phyloP scores from a whole-genome alignment of 2,329 filamentous ascomycete species.

The Diaporthe humulicola region DNA sequence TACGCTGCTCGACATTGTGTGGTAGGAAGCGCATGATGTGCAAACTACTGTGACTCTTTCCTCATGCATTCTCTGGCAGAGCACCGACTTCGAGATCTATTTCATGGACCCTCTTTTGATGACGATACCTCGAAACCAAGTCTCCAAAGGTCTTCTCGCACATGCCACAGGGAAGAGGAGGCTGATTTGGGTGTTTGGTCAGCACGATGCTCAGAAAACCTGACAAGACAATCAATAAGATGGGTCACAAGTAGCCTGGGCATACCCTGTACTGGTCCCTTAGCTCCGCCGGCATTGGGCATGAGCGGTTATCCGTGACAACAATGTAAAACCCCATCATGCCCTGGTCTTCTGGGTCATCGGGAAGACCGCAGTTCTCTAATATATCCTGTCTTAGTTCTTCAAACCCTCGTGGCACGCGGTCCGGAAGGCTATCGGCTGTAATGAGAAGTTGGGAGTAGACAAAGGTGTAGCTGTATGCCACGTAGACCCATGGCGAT shows the following conservation, averaged over 20 bases:
- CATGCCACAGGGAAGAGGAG: not conserved
- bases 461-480: not conserved
- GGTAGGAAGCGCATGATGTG: not conserved
- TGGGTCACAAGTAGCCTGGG: not conserved
- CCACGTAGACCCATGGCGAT: not conserved
- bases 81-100: not conserved
- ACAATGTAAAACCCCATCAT: not conserved
- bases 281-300: not conserved
- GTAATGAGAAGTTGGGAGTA: not conserved
- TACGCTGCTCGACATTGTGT: not conserved
- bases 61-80: not conserved
- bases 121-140: not conserved
- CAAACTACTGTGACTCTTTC: not conserved
- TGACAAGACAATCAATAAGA: not conserved
- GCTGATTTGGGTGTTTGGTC: not conserved
- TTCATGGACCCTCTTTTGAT: not conserved
- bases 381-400: not conserved
- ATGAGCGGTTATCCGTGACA: not conserved
- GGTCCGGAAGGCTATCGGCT: not conserved
- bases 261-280: not conserved
- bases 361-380: not conserved
- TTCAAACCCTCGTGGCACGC: not conserved
- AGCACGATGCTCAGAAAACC: not conserved
- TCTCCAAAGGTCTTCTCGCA: not conserved
- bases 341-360: not conserved